Evolutionary conservation across 1,139 yeast genomes (phyloP).

Genomic region (Zygoascus meyerae): DNA sequence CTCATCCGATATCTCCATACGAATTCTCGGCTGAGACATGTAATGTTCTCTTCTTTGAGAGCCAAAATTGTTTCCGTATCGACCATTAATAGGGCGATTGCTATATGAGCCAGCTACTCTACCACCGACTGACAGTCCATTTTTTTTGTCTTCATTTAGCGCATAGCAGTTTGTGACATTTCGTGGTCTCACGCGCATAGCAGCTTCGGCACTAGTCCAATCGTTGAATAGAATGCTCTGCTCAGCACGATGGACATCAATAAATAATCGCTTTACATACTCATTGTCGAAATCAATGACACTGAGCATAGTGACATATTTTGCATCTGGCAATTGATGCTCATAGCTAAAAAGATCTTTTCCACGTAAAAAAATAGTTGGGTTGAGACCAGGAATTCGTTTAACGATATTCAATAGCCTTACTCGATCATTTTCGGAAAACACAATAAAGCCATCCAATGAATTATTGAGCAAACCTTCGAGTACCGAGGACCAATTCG

Average conservation of each 20-base stretch:
- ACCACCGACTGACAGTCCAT: conserved; percentile 10
- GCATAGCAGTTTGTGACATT: conserved; percentile 46
- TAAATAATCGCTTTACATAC: conserved; percentile 52
- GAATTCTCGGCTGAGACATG: conserved; percentile 9
- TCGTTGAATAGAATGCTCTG: conserved; percentile 48
- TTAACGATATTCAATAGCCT: conserved; percentile 43
- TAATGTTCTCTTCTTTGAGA: too few relatives aligned
- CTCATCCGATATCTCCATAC: conserved; percentile 19
- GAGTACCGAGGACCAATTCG: conserved; percentile 58
- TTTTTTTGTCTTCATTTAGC: conserved; percentile 5
- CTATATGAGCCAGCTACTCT: conserved; percentile 31
- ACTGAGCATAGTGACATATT: conserved; percentile 49
- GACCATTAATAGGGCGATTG: conserved; percentile 54
- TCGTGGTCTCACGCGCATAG: conserved; percentile 34
- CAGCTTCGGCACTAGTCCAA: conserved; percentile 46
- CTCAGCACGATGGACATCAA: conserved; percentile 63
- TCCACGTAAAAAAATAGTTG: conserved; percentile 47
- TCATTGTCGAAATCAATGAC: conserved; percentile 51
- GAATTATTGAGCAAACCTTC: conserved; percentile 48
- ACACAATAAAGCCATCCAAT: conserved; percentile 63
- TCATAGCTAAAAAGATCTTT: conserved; percentile 52
- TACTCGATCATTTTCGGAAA: conserved; percentile 54
- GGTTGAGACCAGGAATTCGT: conserved; percentile 29
- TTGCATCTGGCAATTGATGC: conserved; percentile 33
- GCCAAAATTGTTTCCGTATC: conserved; percentile 15